These are phyloP conservation scores for Gentiana dahurica DNA, from an alignment of 257 asterid species.

Conservation along the genomic window DNA sequence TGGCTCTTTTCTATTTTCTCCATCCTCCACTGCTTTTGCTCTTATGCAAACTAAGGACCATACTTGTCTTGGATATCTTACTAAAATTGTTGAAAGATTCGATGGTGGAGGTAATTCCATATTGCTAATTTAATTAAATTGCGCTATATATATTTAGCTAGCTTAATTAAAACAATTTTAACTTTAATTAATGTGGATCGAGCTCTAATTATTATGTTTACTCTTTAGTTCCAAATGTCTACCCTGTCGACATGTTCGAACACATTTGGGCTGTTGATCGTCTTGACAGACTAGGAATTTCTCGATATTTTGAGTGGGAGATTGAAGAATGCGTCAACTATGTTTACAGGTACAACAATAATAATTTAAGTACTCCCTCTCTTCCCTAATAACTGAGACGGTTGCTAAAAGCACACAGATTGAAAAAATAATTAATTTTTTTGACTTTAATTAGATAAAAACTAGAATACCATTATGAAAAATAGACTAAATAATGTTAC, in stretches of 20 bases:
- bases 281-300: slow-evolving; percentile 65
- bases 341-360: slow-evolving; percentile 34
- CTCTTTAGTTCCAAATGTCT: slow-evolving; percentile 63
- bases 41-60: slow-evolving; percentile 60
- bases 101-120: slow-evolving; percentile 64
- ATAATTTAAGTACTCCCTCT: neutral
- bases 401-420: too few species aligned
- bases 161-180: neutral
- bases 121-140: neutral
- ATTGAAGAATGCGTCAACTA: slow-evolving; percentile 53
- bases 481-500: too few species aligned
- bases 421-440: too few species aligned
- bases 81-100: slow-evolving; percentile 37
- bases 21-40: slow-evolving; percentile 87
- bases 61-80: slow-evolving; percentile 53
- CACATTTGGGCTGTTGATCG: slow-evolving; percentile 78
- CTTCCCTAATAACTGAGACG: too few species aligned
- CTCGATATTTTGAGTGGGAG: slow-evolving; percentile 48
- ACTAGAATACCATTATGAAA: too few species aligned
- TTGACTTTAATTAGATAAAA: too few species aligned
- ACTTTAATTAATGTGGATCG: too few species aligned
- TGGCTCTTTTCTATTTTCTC: slow-evolving; percentile 90
- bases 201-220: neutral
- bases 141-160: too few species aligned
- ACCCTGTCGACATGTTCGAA: slow-evolving; percentile 92